These are phyloP conservation scores for Plantago coronopus DNA, from an alignment of 305 asterid genomes.

Conservation along the genomic window DNA sequence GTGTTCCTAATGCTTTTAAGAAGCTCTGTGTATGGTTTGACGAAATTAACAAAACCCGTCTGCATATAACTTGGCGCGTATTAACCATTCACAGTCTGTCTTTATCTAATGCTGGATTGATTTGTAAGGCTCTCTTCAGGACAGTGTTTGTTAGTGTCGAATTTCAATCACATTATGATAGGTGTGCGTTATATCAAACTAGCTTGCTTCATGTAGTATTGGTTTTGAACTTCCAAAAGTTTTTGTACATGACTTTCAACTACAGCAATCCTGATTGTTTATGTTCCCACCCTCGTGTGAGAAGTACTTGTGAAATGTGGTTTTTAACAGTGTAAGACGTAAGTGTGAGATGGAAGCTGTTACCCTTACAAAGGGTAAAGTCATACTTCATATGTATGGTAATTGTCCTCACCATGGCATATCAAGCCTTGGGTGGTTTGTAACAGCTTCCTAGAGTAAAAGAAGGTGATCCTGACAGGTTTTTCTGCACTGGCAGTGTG, in stretches of 20 bases:
- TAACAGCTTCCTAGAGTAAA: slow-evolving; percentile 74
- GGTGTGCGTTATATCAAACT: too few relatives aligned
- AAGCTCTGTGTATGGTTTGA: slow-evolving; percentile 9
- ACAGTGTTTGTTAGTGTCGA: not conserved
- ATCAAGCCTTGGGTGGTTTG: slow-evolving; percentile 41
- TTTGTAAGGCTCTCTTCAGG: slow-evolving; percentile 5
- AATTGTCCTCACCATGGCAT: slow-evolving; percentile 40
- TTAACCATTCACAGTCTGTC: not conserved
- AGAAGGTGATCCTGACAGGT: slow-evolving; percentile 86
- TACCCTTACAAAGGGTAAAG: slow-evolving; percentile 18
- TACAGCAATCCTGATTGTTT: slow-evolving; percentile 1
- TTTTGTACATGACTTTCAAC: slow-evolving; percentile 1
- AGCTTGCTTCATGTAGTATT: too few relatives aligned
- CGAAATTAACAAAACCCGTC: not conserved
- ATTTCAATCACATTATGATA: too few relatives aligned
- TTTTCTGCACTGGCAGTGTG: slow-evolving; percentile 99
- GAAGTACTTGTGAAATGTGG: not conserved
- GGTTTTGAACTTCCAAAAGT: too few relatives aligned
- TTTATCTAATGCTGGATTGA: not conserved
- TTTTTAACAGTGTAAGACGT: too few relatives aligned
- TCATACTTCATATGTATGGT: slow-evolving; percentile 36
- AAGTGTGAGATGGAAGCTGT: slow-evolving; percentile 55
- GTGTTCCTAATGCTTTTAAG: not conserved
- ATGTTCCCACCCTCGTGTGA: not conserved
- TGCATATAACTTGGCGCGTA: not conserved